Percentiles rank a stretch among this genome's conserved stretches.
Conservation (phyloP, 768 basidiomycete species). For the Mycena metata region DNA sequence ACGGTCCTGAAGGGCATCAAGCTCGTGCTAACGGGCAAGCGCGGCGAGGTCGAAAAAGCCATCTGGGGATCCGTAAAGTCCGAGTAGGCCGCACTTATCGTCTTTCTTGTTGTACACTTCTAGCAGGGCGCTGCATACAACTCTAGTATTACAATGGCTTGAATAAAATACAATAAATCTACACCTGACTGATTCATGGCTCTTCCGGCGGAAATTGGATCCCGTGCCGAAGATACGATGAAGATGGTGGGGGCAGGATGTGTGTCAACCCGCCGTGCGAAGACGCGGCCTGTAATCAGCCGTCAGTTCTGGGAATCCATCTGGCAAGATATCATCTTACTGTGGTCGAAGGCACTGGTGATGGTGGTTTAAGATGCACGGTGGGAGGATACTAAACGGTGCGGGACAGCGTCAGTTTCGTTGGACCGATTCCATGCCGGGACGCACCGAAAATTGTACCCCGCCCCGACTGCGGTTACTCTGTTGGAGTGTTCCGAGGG, state of each 20-base stretch:
- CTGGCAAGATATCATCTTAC: neutral
- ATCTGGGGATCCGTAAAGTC: conserved; percentile 45
- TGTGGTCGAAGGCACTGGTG: neutral
- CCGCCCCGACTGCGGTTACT: conserved; percentile 14
- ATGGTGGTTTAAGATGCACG: conserved; percentile 14
- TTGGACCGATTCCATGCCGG: neutral
- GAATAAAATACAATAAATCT: conserved; percentile 13
- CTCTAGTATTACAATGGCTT: conserved; percentile 18
- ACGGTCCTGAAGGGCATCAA: conserved; percentile 50
- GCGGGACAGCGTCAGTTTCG: neutral
- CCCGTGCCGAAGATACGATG: no score
- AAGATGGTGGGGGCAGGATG: neutral
- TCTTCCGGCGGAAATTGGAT: no score
- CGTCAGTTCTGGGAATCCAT: neutral
- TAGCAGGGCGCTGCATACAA: neutral
- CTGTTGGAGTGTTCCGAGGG: conserved; percentile 21
- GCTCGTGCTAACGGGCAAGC: conserved; percentile 41
- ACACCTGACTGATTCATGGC: neutral
- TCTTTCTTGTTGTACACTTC: neutral
- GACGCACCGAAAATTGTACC: conserved; percentile 17
- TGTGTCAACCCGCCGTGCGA: conserved; percentile 3
- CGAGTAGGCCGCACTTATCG: conserved; percentile 18
- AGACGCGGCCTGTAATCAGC: neutral
- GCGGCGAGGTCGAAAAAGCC: conserved; percentile 40
- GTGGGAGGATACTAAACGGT: conserved; percentile 14